Conservation (phyloP, 2,329 filamentous ascomycete species). For the Trichophyton mentagrophytes region DNA sequence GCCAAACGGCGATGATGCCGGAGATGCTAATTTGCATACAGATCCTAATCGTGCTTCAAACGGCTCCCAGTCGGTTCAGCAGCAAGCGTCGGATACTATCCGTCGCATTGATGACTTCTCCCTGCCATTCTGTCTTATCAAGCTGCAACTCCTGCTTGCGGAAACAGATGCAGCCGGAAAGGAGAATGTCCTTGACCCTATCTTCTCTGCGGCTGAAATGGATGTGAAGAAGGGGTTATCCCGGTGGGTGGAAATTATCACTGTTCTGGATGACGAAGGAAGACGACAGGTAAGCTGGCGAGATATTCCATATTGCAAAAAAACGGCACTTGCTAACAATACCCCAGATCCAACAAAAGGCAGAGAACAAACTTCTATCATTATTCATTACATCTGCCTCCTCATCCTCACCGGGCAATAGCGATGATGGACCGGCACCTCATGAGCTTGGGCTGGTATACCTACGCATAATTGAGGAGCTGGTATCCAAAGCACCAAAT, state of each 20-base stretch:
- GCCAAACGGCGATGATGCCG: neutral
- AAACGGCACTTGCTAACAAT: conserved; percentile 8
- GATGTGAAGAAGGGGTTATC: conserved; percentile 23
- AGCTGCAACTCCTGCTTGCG: conserved; percentile 30
- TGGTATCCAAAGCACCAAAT: conserved; percentile 27
- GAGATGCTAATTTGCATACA: conserved; percentile 9
- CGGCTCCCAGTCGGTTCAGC: neutral
- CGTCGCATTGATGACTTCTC: conserved; percentile 31
- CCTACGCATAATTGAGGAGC: conserved; percentile 28
- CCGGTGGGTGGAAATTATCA: conserved; percentile 30
- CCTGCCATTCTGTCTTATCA: conserved; percentile 31
- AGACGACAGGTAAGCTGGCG: conserved; percentile 21
- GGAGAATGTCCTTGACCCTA: conserved; percentile 26
- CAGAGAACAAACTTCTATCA: conserved; percentile 29
- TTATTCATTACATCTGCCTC: conserved; percentile 17
- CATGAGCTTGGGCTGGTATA: conserved; percentile 26
- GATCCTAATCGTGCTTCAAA: neutral
- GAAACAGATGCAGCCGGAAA: conserved; percentile 19
- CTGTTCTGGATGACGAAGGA: conserved; percentile 27
- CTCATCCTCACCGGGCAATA: conserved; percentile 4
- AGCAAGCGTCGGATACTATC: conserved; percentile 25
- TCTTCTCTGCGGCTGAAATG: conserved; percentile 29
- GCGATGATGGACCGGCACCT: conserved; percentile 7
- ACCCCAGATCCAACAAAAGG: conserved; percentile 28
- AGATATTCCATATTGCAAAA: neutral